Evolutionary conservation across 768 basidiomycete species (phyloP), one percentile per base, ranked within the genome.

Genomic region (Holtermannia corniformis): DNA sequence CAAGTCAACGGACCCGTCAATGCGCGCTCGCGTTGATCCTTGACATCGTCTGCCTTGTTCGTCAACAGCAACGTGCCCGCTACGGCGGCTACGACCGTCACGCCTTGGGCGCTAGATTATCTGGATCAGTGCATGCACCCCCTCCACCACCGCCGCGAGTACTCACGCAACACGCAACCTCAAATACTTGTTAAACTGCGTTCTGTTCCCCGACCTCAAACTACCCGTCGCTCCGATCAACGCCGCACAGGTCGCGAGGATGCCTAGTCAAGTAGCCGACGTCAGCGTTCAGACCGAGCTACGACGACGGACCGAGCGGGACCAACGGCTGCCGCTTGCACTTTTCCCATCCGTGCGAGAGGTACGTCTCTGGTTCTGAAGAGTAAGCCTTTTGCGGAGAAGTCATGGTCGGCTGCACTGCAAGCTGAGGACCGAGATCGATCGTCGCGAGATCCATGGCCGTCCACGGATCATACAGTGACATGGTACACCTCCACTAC

Each of bases 31-130:
- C 52, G 44, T 4, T 20, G 28, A 13, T 54, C 55, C 14, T 43
- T 20, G 19, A 54, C 16, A 20, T 60, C 25, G 20, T 56, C 52
- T 4, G 59, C 23, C 44, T 60, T 60, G 48, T 56, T 49, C 1
- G 59, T 60, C 19, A 60, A 44, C 43, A 60, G 48, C 14, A 57
- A 37, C 16, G 59, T 56, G 22, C 59, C 59, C 11, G 46, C 57
- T 24, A 70, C 63, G 54, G 66, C 62, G 10, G 68, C 67, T 11
- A 62, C 59, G n/a, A 72, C 65, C 3, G 70, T 72, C n/a, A 62
- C 44, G 5, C 64, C 66, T 59, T 72, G 70, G 12, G 65, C 63
- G 12, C 70, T 72, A 10, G 37, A 13, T 45, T 21, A 26, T n/a
- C 44, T 19, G 16, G 20, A 26, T 47, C 45, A 47, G 23, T 20